Percentiles rank a stretch among this genome's conserved stretches.
phyloP scores from a whole-genome alignment of 495 filamentous ascomycete species.

The Margaritispora aquatica region DNA sequence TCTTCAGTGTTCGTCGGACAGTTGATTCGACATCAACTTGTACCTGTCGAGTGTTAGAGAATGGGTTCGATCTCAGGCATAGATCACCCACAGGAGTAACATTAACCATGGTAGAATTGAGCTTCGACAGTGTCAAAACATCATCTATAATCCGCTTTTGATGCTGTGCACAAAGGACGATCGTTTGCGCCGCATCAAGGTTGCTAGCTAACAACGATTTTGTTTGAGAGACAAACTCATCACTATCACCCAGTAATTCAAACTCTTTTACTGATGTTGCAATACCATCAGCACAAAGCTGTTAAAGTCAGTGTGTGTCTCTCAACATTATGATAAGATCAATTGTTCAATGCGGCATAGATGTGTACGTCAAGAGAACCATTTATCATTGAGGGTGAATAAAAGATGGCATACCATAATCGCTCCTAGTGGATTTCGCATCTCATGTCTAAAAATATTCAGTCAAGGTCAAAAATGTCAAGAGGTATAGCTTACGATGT shows the following conservation, averaged over 20 bases:
- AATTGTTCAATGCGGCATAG: too few species aligned
- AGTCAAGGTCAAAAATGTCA: neutral
- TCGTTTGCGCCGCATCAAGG: slow-evolving; percentile 75
- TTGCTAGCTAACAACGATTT: slow-evolving; percentile 42
- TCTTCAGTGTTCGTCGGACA: slow-evolving; percentile 59
- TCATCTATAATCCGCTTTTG: slow-evolving; percentile 69
- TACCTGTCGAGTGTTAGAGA: slow-evolving; percentile 24
- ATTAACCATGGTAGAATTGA: slow-evolving; percentile 71
- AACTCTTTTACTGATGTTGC: slow-evolving; percentile 7
- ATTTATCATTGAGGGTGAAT: too few species aligned
- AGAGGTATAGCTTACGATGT: slow-evolving; percentile 33
- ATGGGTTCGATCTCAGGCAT: too few species aligned
- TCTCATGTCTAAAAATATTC: slow-evolving; percentile 39
- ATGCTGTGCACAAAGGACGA: slow-evolving; percentile 72
- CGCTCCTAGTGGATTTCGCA: slow-evolving; percentile 63
- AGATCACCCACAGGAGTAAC: slow-evolving; percentile 52
- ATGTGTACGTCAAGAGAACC: too few species aligned
- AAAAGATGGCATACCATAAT: too few species aligned
- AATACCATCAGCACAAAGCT: slow-evolving; percentile 63
- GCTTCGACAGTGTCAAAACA: slow-evolving; percentile 73
- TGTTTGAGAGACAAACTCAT: neutral
- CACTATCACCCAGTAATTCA: neutral
- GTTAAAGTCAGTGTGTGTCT: too few species aligned
- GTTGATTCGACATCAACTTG: slow-evolving; percentile 61
- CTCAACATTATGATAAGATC: too few species aligned